These are phyloP conservation scores for Podospora comata DNA, from an alignment of 495 filamentous ascomycete genomes.

Conservation along the genomic window DNA sequence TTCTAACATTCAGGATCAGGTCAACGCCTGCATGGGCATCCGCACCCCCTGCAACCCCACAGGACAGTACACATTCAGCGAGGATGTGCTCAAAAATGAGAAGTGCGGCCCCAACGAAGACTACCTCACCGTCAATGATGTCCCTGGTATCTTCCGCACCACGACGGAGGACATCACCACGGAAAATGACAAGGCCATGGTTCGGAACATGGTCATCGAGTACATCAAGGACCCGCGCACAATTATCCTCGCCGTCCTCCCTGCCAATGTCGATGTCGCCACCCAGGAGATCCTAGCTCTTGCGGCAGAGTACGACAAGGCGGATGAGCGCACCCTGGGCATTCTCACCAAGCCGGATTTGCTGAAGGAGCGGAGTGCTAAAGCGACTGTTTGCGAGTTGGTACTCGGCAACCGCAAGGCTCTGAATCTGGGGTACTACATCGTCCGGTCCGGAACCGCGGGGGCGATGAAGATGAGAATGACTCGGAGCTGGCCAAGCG, in stretches of 20 bases:
- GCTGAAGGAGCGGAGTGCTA: constrained; percentile 45
- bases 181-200: constrained; percentile 40
- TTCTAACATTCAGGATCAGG: constrained; percentile 23
- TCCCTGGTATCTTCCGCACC: constrained; percentile 24
- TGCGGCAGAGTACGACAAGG: constrained; percentile 48
- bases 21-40: constrained; percentile 48
- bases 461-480: constrained; percentile 27
- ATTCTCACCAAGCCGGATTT: constrained; percentile 63
- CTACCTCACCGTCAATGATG: constrained; percentile 27
- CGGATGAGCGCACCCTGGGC: constrained; percentile 53
- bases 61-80: constrained; percentile 45
- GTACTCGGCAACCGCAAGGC: constrained; percentile 41
- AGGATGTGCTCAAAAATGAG: constrained; percentile 58
- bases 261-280: constrained; percentile 58
- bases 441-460: constrained; percentile 57
- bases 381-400: constrained; percentile 43
- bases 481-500: constrained; percentile 17
- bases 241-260: constrained; percentile 57
- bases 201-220: constrained; percentile 46
- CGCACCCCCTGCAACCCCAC: constrained; percentile 25
- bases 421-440: constrained; percentile 53
- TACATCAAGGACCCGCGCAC: constrained; percentile 55
- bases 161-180: constrained; percentile 12
- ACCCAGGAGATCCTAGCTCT: constrained; percentile 59
- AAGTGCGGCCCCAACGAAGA: constrained; percentile 49